Evolutionary conservation across 305 asterid genomes (phyloP).

Genomic region (Ruellia speciosa): DNA sequence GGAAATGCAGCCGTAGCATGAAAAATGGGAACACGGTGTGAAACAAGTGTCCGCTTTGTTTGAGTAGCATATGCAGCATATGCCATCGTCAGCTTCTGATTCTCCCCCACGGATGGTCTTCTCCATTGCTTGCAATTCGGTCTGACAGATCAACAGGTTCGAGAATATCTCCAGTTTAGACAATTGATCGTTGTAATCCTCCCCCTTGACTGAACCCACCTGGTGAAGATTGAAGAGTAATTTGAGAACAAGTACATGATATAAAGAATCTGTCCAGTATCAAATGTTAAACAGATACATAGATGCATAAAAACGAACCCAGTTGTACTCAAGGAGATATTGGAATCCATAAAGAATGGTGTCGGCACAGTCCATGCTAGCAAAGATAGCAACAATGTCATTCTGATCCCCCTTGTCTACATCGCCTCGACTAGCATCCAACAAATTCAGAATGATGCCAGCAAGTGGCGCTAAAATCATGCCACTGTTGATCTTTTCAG

Average conservation of each 20-base stretch:
- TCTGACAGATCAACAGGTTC: slow-evolving; percentile 42
- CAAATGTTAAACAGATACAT: background rate
- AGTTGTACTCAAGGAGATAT: slow-evolving; percentile 66
- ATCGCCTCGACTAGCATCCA: slow-evolving; percentile 47
- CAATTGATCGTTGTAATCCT: slow-evolving; percentile 43
- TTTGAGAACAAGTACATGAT: background rate
- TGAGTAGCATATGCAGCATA: slow-evolving; percentile 87
- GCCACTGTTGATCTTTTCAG: slow-evolving; percentile 71
- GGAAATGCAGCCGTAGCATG: slow-evolving; percentile 88
- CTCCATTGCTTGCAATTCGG: slow-evolving; percentile 43
- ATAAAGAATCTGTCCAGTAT: background rate
- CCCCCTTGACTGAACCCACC: slow-evolving; percentile 60
- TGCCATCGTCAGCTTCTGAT: slow-evolving; percentile 39
- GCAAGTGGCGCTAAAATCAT: slow-evolving; percentile 90
- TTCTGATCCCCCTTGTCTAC: slow-evolving; percentile 32
- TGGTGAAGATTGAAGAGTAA: slow-evolving; percentile 19
- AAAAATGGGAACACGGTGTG: slow-evolving; percentile 63
- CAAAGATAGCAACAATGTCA: slow-evolving; percentile 63
- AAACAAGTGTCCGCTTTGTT: slow-evolving; percentile 52
- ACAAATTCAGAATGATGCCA: slow-evolving; percentile 72
- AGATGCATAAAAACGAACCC: slow-evolving; percentile 43
- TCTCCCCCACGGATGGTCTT: slow-evolving; percentile 31
- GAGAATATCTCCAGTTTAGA: slow-evolving; percentile 64
- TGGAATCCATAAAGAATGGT: slow-evolving; percentile 67
- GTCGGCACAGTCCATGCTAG: slow-evolving; percentile 81